A percentile compares a stretch with the other conserved stretches of the same genome.
Conservation (phyloP, 1,139 yeast genomes). For the Yamadazyma pseudoaaseri region DNA sequence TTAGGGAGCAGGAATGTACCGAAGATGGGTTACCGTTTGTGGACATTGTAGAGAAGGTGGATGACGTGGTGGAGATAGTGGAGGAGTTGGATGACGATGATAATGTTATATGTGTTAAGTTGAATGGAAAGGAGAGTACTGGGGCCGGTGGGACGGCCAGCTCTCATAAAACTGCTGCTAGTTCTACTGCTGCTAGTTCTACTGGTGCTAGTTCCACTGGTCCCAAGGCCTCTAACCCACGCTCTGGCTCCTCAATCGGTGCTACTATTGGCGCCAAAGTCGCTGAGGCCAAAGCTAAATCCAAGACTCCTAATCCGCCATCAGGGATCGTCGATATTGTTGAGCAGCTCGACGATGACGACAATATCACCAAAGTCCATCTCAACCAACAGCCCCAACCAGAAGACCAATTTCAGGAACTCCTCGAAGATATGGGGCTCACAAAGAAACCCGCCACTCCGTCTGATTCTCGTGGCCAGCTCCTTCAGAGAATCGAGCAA, state of each 20-base stretch:
- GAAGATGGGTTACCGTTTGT: conserved; percentile 57
- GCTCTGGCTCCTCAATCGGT: no score
- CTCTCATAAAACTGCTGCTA: conserved; percentile 7
- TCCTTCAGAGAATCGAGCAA: conserved; percentile 28
- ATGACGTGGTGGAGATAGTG: conserved; percentile 67
- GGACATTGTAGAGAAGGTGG: conserved; percentile 79
- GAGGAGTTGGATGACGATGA: conserved; percentile 86
- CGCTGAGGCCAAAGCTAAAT: no score
- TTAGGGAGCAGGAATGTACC: conserved; percentile 10
- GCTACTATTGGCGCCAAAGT: no score
- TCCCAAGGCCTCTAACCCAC: not conserved
- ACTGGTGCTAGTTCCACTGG: no score
- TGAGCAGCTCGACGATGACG: conserved; percentile 84
- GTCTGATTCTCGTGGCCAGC: no score
- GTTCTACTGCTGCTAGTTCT: no score
- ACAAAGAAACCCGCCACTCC: not conserved
- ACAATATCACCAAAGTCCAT: conserved; percentile 34
- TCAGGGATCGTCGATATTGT: conserved; percentile 62
- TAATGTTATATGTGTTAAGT: conserved; percentile 46
- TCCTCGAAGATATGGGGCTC: conserved; percentile 53
- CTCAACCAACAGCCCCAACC: no score
- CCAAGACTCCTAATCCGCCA: not conserved
- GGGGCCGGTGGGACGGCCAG: conserved; percentile 1
- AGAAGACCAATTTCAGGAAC: conserved; percentile 38
- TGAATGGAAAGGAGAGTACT: conserved; percentile 15